phyloP scores from a whole-genome alignment of 2,329 filamentous ascomycete genomes.

The Fusarium paranaense region DNA sequence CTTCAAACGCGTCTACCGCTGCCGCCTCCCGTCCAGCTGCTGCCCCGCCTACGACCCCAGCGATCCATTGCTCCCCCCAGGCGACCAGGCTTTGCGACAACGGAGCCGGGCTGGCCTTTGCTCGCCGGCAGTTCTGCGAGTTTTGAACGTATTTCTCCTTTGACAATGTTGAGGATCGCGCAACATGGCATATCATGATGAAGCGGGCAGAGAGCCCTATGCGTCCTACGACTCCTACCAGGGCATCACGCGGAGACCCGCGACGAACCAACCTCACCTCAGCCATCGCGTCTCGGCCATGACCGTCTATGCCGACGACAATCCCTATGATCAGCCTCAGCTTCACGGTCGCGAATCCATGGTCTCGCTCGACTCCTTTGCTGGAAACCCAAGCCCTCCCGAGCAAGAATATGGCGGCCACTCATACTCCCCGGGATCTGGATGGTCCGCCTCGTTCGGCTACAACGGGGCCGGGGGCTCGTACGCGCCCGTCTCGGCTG shows the following conservation, averaged over 20 bases:
- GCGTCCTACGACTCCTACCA: constrained; percentile 34
- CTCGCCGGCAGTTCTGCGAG: neutral
- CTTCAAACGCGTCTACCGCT: neutral
- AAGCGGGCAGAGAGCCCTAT: constrained; percentile 46
- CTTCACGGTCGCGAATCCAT: constrained; percentile 53
- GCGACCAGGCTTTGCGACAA: neutral
- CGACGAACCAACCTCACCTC: constrained; percentile 36
- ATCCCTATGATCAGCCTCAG: constrained; percentile 44
- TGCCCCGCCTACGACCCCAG: constrained; percentile 26
- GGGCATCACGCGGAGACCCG: constrained; percentile 13
- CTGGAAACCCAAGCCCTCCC: constrained; percentile 31
- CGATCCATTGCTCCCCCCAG: neutral
- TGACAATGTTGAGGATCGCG: constrained; percentile 37
- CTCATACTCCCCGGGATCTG: constrained; percentile 34
- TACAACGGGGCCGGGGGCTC: constrained; percentile 42
- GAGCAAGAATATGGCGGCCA: constrained; percentile 32
- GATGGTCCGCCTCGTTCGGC: constrained; percentile 46
- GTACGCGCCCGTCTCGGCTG: constrained; percentile 45
- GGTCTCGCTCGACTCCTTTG: constrained; percentile 53
- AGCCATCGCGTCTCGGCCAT: constrained; percentile 50
- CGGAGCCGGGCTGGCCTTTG: neutral
- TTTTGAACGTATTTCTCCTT: constrained; percentile 1
- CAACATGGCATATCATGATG: constrained; percentile 48
- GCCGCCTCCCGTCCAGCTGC: neutral
- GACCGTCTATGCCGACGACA: constrained; percentile 47